These are phyloP conservation scores for Hericium alpestre DNA, from an alignment of 768 basidiomycete genomes.

Conservation along the genomic window DNA sequence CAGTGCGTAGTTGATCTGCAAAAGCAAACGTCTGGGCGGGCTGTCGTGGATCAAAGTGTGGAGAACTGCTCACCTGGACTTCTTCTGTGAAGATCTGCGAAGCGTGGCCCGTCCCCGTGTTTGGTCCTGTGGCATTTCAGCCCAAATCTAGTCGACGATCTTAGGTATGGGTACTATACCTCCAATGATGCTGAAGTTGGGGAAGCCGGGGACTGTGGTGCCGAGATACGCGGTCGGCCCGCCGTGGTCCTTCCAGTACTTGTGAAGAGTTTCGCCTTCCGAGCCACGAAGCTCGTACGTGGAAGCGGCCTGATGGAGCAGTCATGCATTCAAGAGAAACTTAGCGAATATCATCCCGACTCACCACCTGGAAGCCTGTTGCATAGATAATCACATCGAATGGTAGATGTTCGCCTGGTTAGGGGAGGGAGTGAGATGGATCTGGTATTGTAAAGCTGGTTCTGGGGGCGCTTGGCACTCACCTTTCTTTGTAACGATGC, in stretches of 20 bases:
- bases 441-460: no score
- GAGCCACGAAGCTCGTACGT: constrained; percentile 13
- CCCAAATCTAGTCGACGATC: neutral
- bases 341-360: neutral
- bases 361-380: constrained; percentile 24
- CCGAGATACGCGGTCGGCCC: constrained; percentile 26
- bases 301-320: no score
- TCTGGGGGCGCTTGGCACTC: neutral
- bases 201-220: constrained; percentile 24
- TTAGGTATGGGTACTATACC: constrained; percentile 14
- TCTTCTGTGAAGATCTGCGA: constrained; percentile 16
- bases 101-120: constrained; percentile 13
- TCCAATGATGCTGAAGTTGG: constrained; percentile 24
- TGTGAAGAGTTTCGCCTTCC: constrained; percentile 15
- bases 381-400: constrained; percentile 26
- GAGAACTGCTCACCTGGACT: constrained; percentile 5
- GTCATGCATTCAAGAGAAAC: no score
- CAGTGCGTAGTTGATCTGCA: neutral
- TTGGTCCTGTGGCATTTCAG: constrained; percentile 10
- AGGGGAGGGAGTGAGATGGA: neutral
- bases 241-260: constrained; percentile 20
- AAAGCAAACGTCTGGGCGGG: no score
- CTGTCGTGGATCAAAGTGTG: no score
- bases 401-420: constrained; percentile 16
- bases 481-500: constrained; percentile 19